Conservation (phyloP, 169 alveolate species). For the Plasmodium vinckei region DNA sequence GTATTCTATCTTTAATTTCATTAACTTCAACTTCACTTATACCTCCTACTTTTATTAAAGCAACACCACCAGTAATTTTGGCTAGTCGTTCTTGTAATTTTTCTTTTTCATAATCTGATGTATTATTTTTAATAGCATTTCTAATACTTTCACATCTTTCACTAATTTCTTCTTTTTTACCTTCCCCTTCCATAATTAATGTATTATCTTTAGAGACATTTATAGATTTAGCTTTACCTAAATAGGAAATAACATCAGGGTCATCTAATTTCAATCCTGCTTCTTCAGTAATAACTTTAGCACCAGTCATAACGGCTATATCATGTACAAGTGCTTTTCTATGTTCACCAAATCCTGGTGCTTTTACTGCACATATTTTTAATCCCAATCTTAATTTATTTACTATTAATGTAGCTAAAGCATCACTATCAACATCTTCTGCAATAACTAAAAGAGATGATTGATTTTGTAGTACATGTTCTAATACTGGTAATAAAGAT, state of each 20-base stretch:
- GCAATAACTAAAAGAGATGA: constrained; percentile 96
- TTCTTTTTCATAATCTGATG: constrained; percentile 95
- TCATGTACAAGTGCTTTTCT: constrained; percentile 96
- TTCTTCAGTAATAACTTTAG: constrained; percentile 94
- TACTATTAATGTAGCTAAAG: constrained; percentile 98
- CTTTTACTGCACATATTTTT: constrained; percentile 98
- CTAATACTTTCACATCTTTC: constrained; percentile 95
- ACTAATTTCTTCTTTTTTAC: constrained; percentile 91
- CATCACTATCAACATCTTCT: constrained; percentile 99
- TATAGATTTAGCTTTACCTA: constrained; percentile 96
- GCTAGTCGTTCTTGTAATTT: constrained; percentile 98
- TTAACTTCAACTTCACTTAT: constrained; percentile 97
- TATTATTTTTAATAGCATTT: constrained; percentile 90
- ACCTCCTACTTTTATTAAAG: constrained; percentile 98
- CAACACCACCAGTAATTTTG: constrained; percentile 98
- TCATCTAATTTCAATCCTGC: constrained; percentile 89
- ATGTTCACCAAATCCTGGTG: constrained; percentile 99
- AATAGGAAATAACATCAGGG: constrained; percentile 83
- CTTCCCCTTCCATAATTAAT: constrained; percentile 97
- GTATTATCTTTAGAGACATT: constrained; percentile 98
- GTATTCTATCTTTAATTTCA: constrained; percentile 98
- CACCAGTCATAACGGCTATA: constrained; percentile 97
- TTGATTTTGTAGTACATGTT: constrained; percentile 94
- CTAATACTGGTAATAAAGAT: constrained; percentile 95
- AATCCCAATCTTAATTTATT: constrained; percentile 98